Conservation (phyloP, 768 basidiomycete genomes). For the Termitomyces bulborhizus region DNA sequence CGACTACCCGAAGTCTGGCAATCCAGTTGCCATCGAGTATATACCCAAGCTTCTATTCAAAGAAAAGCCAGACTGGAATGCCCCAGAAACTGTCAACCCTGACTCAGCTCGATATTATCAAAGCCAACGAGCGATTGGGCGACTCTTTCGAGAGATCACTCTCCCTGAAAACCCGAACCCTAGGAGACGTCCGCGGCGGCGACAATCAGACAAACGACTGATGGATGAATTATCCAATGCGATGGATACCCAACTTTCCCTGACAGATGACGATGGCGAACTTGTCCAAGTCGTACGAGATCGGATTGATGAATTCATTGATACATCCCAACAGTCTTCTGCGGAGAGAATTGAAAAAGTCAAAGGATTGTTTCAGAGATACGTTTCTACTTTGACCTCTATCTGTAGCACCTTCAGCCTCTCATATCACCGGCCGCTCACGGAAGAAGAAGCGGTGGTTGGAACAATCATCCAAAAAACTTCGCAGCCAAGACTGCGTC, state of each 20-base stretch:
- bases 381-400: conserved; percentile 38
- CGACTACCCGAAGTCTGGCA: conserved; percentile 58
- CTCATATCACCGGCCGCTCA: conserved; percentile 37
- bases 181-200: conserved; percentile 4
- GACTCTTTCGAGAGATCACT: conserved; percentile 55
- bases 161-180: conserved; percentile 27
- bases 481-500: conserved; percentile 48
- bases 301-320: conserved; percentile 22
- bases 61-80: conserved; percentile 57
- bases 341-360: conserved; percentile 21
- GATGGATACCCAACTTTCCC: conserved; percentile 8
- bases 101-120: conserved; percentile 37
- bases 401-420: conserved; percentile 44
- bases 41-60: conserved; percentile 37
- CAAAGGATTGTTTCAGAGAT: conserved; percentile 29
- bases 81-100: conserved; percentile 46
- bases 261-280: conserved; percentile 14
- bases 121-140: conserved; percentile 52
- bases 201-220: conserved; percentile 8
- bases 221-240: conserved; percentile 16
- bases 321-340: conserved; percentile 15
- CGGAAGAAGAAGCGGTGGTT: conserved; percentile 59
- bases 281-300: conserved; percentile 21
- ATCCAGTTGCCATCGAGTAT: conserved; percentile 29
- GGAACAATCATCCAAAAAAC: conserved; percentile 64